phyloP scores from a whole-genome alignment of 2,329 filamentous ascomycete species.

The Hypoxylon sp. region DNA sequence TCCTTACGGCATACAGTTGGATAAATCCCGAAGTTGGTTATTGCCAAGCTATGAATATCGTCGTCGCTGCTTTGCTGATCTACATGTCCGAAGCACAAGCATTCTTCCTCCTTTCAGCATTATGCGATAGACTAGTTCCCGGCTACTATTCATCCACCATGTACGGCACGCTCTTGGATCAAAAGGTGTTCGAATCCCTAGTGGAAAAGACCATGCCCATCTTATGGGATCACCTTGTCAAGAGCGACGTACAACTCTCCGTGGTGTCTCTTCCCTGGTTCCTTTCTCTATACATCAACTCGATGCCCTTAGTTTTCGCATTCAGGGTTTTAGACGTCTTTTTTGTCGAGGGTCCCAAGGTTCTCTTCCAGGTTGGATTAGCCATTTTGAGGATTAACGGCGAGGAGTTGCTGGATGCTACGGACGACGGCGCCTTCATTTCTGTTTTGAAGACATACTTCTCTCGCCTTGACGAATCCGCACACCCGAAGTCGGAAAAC shows the following conservation, averaged over 20 bases:
- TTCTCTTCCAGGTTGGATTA: conserved; percentile 94
- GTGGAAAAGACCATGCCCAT: conserved; percentile 99
- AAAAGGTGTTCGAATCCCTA: conserved; percentile 95
- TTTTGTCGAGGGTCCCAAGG: conserved; percentile 97
- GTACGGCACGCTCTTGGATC: conserved; percentile 97
- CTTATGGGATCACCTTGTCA: conserved; percentile 97
- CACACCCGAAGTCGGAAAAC: conserved; percentile 95
- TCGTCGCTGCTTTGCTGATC: conserved; percentile 96
- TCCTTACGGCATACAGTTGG: conserved; percentile 98
- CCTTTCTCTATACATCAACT: conserved; percentile 97
- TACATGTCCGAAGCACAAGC: conserved; percentile 98
- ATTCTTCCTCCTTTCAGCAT: conserved; percentile 89
- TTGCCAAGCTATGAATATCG: conserved; percentile 99
- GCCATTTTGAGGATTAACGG: conserved; percentile 98
- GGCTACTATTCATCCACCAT: conserved; percentile 99
- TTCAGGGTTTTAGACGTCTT: conserved; percentile 98
- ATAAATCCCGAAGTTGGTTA: conserved; percentile 95
- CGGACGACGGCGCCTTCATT: conserved; percentile 96
- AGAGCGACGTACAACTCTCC: conserved; percentile 95
- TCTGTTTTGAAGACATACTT: conserved; percentile 97
- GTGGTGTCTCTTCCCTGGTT: conserved; percentile 99
- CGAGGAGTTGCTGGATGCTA: conserved; percentile 91
- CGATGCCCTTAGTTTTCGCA: conserved; percentile 97
- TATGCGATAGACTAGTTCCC: conserved; percentile 92
- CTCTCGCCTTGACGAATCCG: conserved; percentile 90